These are phyloP conservation scores for Cronartium quercuum DNA, from an alignment of 1,284 basidiomycete genomes.

Conservation along the genomic window DNA sequence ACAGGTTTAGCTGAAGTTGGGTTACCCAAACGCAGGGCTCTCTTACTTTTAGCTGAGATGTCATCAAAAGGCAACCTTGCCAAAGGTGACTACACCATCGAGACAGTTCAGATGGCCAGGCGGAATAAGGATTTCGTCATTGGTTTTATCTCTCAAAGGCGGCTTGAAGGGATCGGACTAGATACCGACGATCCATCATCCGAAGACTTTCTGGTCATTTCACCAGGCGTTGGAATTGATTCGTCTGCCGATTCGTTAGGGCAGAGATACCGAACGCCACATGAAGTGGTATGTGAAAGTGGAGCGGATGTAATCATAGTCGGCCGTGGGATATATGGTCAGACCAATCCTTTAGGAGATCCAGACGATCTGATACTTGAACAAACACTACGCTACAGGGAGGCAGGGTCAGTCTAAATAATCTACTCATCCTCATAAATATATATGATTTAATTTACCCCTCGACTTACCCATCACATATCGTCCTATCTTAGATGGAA, in stretches of 20 bases:
- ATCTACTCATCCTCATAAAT: neutral
- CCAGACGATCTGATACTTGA: neutral
- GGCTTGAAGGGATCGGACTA: conserved; percentile 50
- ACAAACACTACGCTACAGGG: conserved; percentile 23
- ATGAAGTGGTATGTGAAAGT: conserved; percentile 70
- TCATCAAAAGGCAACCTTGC: conserved; percentile 82
- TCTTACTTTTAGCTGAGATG: conserved; percentile 94
- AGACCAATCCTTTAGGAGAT: conserved; percentile 51
- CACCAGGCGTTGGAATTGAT: conserved; percentile 87
- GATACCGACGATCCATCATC: conserved; percentile 9
- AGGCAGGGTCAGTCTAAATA: conserved; percentile 14
- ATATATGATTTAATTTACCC: neutral
- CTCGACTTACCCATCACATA: neutral
- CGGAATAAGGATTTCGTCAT: conserved; percentile 76
- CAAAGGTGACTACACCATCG: conserved; percentile 73
- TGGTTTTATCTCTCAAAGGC: conserved; percentile 79
- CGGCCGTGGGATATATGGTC: conserved; percentile 87
- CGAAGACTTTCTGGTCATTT: conserved; percentile 82
- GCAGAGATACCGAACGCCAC: conserved; percentile 91
- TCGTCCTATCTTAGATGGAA: conserved; percentile 18
- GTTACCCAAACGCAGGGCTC: conserved; percentile 71
- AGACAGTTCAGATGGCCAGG: conserved; percentile 79
- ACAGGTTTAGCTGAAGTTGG: conserved; percentile 80
- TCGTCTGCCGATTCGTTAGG: conserved; percentile 78
- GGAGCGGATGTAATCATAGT: conserved; percentile 99